These are phyloP conservation scores for Trichophyton equinum DNA, from an alignment of 2,329 filamentous ascomycete species.

Conservation along the genomic window DNA sequence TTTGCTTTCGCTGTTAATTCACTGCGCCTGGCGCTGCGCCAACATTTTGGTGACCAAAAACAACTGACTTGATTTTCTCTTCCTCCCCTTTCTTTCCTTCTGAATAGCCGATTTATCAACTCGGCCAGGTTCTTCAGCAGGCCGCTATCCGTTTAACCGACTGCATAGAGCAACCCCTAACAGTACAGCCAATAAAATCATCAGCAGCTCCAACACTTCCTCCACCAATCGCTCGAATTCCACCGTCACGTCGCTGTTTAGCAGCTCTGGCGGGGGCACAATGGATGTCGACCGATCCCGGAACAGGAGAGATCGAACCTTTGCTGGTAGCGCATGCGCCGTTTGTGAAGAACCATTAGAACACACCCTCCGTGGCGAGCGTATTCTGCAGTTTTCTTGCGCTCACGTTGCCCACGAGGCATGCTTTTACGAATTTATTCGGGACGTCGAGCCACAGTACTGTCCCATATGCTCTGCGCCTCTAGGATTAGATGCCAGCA, in stretches of 20 bases:
- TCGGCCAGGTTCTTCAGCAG: not conserved
- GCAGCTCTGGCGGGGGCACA: conserved; percentile 32
- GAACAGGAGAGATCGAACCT: conserved; percentile 78
- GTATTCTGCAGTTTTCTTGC: conserved; percentile 90
- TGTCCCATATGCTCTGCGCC: conserved; percentile 91
- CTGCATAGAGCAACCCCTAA: not conserved
- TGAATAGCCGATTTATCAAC: not conserved
- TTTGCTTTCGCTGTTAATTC: conserved; percentile 10
- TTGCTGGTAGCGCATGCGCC: conserved; percentile 86
- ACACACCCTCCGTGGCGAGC: conserved; percentile 85
- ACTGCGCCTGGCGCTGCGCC: conserved; percentile 5
- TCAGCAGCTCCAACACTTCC: not conserved
- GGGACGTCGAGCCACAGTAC: conserved; percentile 83
- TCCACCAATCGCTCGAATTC: conserved; percentile 3
- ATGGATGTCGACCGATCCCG: conserved; percentile 66
- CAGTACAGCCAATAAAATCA: not conserved
- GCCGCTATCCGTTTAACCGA: not conserved
- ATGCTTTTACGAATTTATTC: conserved; percentile 97
- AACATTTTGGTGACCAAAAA: not conserved
- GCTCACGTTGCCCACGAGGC: conserved; percentile 96
- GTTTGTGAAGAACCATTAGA: conserved; percentile 95
- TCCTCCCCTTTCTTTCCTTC: conserved; percentile 1
- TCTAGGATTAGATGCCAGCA: conserved; percentile 78
- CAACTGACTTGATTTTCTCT: conserved; percentile 8
- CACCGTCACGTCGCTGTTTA: not conserved